Evolutionary conservation across 768 basidiomycete genomes (phyloP).

Genomic region (Russula sp.): DNA sequence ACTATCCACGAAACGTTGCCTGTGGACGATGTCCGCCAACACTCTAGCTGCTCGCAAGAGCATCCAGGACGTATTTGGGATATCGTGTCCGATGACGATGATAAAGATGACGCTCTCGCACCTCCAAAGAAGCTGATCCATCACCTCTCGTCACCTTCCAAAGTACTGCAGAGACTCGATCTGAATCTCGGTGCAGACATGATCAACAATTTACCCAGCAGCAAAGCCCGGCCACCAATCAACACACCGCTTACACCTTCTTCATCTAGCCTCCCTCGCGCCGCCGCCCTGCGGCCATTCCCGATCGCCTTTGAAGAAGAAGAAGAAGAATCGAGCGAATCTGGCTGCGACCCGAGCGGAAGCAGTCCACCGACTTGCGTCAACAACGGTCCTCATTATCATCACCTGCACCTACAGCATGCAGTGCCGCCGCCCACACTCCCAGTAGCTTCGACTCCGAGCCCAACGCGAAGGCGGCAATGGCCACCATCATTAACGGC

Average conservation of each 20-base stretch:
- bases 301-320: conserved; percentile 13
- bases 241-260: neutral
- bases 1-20: neutral
- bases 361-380: too few species aligned
- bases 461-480: neutral
- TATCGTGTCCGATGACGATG: neutral
- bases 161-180: conserved; percentile 4
- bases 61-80: neutral
- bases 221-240: neutral
- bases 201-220: neutral
- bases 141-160: conserved; percentile 6
- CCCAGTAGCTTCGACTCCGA: neutral
- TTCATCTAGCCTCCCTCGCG: neutral
- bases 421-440: neutral
- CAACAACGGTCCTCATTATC: neutral
- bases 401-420: neutral
- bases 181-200: neutral
- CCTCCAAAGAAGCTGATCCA: neutral
- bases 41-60: neutral
- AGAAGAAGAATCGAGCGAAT: conserved; percentile 4
- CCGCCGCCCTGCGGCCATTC: neutral
- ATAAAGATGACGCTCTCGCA: neutral
- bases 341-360: neutral
- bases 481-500: neutral
- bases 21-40: neutral